These are phyloP conservation scores for Citrus hindsii DNA, from an alignment of 345 rosid species.

Conservation along the genomic window DNA sequence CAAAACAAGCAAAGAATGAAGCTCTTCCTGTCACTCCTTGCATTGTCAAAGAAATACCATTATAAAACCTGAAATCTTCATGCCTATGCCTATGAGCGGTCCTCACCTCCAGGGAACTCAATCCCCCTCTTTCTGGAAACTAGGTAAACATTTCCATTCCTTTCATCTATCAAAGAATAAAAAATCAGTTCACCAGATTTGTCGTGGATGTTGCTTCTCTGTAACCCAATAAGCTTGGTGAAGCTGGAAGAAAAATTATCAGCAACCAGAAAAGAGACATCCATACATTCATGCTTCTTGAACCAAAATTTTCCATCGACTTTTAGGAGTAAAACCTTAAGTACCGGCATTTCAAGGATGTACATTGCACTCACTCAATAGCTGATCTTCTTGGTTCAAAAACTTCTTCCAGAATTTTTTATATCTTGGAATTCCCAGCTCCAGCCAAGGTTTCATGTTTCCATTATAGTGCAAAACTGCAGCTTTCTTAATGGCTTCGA, in stretches of 20 bases:
- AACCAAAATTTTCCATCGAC: constrained; percentile 7
- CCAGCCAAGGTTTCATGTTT: constrained; percentile 98
- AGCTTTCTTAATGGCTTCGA: constrained; percentile 49
- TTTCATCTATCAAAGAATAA: constrained; percentile 27
- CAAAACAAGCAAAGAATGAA: constrained; percentile 8
- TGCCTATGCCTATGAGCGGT: constrained; percentile 8
- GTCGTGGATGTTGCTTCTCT: not conserved
- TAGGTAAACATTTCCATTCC: not conserved
- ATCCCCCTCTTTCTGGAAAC: constrained; percentile 19
- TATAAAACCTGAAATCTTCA: constrained; percentile 6
- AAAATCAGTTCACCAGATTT: not conserved
- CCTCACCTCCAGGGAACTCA: constrained; percentile 7
- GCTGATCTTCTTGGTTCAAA: constrained; percentile 56
- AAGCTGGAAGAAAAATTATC: constrained; percentile 23
- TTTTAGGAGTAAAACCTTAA: constrained; percentile 2
- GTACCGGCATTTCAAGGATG: constrained; percentile 39
- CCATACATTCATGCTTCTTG: constrained; percentile 8
- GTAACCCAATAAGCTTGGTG: constrained; percentile 16
- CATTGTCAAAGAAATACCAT: constrained; percentile 1
- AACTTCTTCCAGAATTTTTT: constrained; percentile 66
- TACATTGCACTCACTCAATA: constrained; percentile 83
- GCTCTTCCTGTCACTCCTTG: constrained; percentile 18
- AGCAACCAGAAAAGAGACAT: constrained; percentile 12
- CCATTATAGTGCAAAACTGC: constrained; percentile 89
- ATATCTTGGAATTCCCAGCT: constrained; percentile 80